These are phyloP conservation scores for Colletotrichum sp. DNA, from an alignment of 2,329 filamentous ascomycete genomes.

Conservation along the genomic window DNA sequence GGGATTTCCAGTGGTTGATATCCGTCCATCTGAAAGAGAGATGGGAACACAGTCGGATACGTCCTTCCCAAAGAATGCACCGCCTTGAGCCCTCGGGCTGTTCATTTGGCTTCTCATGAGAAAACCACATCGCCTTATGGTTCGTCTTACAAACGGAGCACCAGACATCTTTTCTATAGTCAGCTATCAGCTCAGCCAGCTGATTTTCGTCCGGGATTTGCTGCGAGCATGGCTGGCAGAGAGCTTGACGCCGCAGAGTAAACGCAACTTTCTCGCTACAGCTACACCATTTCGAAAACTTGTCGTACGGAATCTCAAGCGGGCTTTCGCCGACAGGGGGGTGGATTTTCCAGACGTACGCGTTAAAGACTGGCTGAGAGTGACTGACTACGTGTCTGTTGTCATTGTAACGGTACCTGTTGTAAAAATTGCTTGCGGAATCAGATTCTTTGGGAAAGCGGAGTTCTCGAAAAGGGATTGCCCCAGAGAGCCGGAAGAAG, in stretches of 20 bases:
- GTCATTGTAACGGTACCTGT: not conserved
- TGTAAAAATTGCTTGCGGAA: accelerated
- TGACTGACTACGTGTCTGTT: no score
- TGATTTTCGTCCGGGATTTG: not conserved
- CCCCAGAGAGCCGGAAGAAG: not conserved
- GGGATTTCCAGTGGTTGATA: not conserved
- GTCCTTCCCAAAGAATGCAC: not conserved
- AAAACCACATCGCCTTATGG: not conserved
- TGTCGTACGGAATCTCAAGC: accelerated
- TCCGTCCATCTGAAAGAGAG: not conserved
- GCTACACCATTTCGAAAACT: not conserved
- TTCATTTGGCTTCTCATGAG: accelerated
- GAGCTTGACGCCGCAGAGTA: not conserved
- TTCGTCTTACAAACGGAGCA: no score
- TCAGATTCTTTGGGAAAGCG: not conserved
- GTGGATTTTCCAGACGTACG: no score
- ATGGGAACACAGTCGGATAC: not conserved
- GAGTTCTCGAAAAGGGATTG: not conserved
- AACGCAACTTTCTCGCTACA: not conserved
- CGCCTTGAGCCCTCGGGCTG: not conserved
- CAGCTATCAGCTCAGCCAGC: not conserved
- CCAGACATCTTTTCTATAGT: not conserved
- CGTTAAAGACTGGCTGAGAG: no score
- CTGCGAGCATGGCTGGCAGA: not conserved
- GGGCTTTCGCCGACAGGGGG: no score